These are phyloP conservation scores for Capsella rubella DNA, from an alignment of 441 rosid genomes.

Conservation along the genomic window DNA sequence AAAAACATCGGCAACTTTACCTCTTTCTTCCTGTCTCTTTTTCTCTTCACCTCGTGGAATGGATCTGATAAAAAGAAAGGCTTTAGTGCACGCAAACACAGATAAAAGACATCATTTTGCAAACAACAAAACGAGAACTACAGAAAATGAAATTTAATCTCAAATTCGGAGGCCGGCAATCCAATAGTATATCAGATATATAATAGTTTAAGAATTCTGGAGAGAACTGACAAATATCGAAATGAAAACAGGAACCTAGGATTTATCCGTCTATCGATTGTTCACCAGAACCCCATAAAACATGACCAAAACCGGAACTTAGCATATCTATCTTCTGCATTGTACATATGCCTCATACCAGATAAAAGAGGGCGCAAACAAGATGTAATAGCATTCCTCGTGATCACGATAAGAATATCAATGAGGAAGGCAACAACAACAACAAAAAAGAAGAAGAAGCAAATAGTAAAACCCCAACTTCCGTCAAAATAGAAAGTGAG, in stretches of 20 bases:
- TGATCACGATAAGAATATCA: background rate
- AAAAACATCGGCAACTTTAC: constrained; percentile 45
- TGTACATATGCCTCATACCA: background rate
- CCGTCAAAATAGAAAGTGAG: constrained; percentile 32
- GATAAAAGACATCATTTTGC: background rate
- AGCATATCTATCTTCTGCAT: constrained; percentile 12
- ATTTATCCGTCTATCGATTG: background rate
- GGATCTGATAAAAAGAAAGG: constrained; percentile 61
- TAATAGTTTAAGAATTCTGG: background rate
- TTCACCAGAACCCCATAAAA: constrained; percentile 1
- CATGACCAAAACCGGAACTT: background rate
- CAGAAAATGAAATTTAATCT: background rate
- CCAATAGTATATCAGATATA: background rate
- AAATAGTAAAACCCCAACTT: constrained; percentile 14
- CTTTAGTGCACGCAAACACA: constrained; percentile 30
- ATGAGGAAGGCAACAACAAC: background rate
- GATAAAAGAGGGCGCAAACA: background rate
- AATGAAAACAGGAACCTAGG: background rate
- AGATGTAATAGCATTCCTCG: background rate
- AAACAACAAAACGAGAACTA: background rate
- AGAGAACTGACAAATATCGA: background rate
- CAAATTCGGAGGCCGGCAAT: background rate
- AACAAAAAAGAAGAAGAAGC: too few species aligned
- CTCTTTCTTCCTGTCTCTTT: constrained; percentile 87
- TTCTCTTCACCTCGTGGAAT: constrained; percentile 85